Base-by-base conservation (phyloP, 2,329 filamentous ascomycete genomes). In the Ophiostoma sp. region DNA sequence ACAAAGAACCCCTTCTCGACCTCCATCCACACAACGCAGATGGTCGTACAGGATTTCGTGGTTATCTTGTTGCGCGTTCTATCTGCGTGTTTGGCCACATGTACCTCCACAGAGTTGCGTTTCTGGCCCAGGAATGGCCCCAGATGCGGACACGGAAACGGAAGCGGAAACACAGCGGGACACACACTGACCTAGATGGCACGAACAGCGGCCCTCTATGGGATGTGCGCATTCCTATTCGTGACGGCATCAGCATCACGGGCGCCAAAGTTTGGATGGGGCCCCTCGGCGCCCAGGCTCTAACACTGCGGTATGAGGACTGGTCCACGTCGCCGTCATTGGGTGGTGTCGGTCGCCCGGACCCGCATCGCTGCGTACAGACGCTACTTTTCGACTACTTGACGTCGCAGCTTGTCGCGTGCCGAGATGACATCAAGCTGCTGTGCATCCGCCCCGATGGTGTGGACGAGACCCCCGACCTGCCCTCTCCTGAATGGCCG, bases 301-400 rank as follows among this genome's bases (percentile, higher is more conserved):
- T 69, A 64, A 41, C n/a, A 8, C 49, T 69, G 55, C 44, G 42
- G 40, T 69, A 69, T 60, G 55, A 64, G 16, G 68, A 69, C 38
- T 27, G 68, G 40, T 60, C 66, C 4, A 66, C 36, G 68, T 69
- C 66, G 42, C 66, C 66, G 42, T 42, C 18, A 8, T n/a, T 69
- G 55, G 66, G 66, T 27, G 44, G 40, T 58, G 36, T 18, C 36
- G 55, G 66, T 14, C 64, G 66, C 49, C 55, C 55, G 9, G 36
- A 58, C 42, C 42, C 3, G 11, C n/a, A 49, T 16, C 49, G 45
- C 18, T 66, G 52, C 18, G 27, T 66, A 36, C 68, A 69, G 44
- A 66, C 55, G 9, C 36, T 69, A 7, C 9, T 14, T 11, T 69
- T 63, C 38, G 63, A 55, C 68, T 8, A 49, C 52, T 18, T 11